These are phyloP conservation scores for Starmerella floricola DNA, from an alignment of 805 yeast genomes.

Conservation along the genomic window DNA sequence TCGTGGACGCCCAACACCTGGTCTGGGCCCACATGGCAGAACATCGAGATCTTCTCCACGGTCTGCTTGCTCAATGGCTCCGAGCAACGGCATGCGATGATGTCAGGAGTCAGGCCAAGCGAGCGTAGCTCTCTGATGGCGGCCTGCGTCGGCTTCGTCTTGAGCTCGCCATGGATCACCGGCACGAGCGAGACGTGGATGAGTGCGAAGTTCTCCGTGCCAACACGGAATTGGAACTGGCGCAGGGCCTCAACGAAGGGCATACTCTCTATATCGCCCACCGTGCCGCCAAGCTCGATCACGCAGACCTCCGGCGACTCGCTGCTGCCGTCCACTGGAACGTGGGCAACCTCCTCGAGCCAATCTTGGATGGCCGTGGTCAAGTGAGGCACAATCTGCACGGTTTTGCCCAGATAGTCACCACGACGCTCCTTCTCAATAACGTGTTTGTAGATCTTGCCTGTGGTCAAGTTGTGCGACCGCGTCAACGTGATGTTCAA, in stretches of 20 bases:
- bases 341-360: constrained; percentile 83
- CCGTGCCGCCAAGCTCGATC: constrained; percentile 97
- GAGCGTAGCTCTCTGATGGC: constrained; percentile 95
- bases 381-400: constrained; percentile 96
- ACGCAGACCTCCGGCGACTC: constrained; percentile 91
- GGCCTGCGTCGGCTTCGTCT: constrained; percentile 98
- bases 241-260: constrained; percentile 98
- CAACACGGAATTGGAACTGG: constrained; percentile 97
- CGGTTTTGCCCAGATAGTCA: constrained; percentile 97
- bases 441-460: constrained; percentile 88
- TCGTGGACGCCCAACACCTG: constrained; percentile 96
- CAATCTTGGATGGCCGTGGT: constrained; percentile 97
- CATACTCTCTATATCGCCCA: constrained; percentile 97
- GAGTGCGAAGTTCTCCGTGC: constrained; percentile 82
- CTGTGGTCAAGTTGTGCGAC: constrained; percentile 96
- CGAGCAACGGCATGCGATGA: constrained; percentile 95
- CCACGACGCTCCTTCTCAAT: constrained; percentile 92
- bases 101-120: constrained; percentile 86
- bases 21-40: constrained; percentile 96
- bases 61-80: constrained; percentile 69
- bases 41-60: constrained; percentile 95
- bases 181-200: constrained; percentile 96
- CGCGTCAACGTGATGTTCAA: constrained; percentile 82
- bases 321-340: constrained; percentile 86
- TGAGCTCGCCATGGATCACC: constrained; percentile 96